These are phyloP conservation scores for Thielaviopsis euricoi DNA, from an alignment of 2,329 filamentous ascomycete species.

Conservation along the genomic window DNA sequence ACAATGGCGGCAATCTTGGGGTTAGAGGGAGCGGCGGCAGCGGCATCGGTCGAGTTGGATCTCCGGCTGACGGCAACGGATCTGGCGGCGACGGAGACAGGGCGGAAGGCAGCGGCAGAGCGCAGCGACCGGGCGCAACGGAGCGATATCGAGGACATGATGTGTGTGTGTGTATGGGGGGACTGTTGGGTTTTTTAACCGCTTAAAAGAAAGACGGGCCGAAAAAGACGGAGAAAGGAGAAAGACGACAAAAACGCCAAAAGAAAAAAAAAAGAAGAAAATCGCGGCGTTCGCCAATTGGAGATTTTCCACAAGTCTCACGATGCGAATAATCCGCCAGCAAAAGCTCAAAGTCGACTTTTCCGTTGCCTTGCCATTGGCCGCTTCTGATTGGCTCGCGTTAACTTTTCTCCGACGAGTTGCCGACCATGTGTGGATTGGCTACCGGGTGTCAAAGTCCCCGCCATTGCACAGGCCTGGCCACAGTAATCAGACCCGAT, in stretches of 20 bases:
- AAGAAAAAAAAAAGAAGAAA: background rate
- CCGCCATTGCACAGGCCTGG: conserved; percentile 1
- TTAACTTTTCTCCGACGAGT: conserved; percentile 8
- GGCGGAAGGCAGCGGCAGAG: conserved; percentile 26
- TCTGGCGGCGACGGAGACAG: conserved; percentile 30
- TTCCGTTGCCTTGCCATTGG: conserved; percentile 7
- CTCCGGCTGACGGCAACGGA: conserved; percentile 41
- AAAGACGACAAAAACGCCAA: background rate
- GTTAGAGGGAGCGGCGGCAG: conserved; percentile 36
- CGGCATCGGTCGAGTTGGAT: conserved; percentile 75
- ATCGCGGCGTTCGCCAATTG: background rate
- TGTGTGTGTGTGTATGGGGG: background rate
- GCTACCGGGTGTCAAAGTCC: background rate
- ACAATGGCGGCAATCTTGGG: conserved; percentile 93
- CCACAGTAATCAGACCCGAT: background rate
- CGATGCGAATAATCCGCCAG: background rate
- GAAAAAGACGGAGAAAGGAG: background rate
- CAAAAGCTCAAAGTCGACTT: conserved; percentile 8
- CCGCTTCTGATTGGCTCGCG: conserved; percentile 4
- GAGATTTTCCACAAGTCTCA: background rate
- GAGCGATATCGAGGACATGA: conserved; percentile 11
- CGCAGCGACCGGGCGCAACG: conserved; percentile 19
- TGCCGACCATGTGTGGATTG: conserved; percentile 1
- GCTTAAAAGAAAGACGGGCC: background rate
- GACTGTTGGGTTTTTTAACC: background rate